Percentiles rank a stretch among this genome's conserved stretches.
Evolutionary conservation across 768 basidiomycete genomes (phyloP).

Genomic region (Naganishia randhawae): DNA sequence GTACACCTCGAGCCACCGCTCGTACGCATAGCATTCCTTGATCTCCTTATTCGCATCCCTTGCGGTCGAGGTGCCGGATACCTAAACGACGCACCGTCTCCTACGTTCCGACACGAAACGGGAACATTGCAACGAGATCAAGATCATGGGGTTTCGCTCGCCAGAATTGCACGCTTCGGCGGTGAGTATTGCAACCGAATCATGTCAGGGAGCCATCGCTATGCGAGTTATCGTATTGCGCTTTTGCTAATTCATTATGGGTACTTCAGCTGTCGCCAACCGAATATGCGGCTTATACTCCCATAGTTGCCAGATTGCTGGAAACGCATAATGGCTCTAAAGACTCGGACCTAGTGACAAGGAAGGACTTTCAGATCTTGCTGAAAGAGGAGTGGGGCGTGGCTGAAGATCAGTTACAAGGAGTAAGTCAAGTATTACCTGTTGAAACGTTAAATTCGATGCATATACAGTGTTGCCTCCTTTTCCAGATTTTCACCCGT

Average conservation of each 20-base stretch:
- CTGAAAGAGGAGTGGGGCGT: neutral
- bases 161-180: neutral
- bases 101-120: no score
- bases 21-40: no score
- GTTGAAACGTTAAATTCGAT: neutral
- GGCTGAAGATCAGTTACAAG: neutral
- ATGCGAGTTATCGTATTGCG: no score
- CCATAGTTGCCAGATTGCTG: constrained; percentile 7
- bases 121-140: no score
- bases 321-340: neutral
- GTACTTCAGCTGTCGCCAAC: constrained; percentile 6
- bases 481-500: neutral
- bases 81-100: no score
- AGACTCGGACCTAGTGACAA: neutral
- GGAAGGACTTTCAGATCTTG: constrained; percentile 1
- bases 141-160: constrained; percentile 3
- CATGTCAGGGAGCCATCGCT: neutral
- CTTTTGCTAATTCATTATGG: neutral
- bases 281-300: constrained; percentile 15
- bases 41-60: no score
- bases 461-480: no score
- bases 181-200: neutral
- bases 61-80: no score
- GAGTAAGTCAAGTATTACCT: neutral
- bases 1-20: no score